Evolutionary conservation across 2,329 filamentous ascomycete species (phyloP).

Genomic region (Phialophora tarda): DNA sequence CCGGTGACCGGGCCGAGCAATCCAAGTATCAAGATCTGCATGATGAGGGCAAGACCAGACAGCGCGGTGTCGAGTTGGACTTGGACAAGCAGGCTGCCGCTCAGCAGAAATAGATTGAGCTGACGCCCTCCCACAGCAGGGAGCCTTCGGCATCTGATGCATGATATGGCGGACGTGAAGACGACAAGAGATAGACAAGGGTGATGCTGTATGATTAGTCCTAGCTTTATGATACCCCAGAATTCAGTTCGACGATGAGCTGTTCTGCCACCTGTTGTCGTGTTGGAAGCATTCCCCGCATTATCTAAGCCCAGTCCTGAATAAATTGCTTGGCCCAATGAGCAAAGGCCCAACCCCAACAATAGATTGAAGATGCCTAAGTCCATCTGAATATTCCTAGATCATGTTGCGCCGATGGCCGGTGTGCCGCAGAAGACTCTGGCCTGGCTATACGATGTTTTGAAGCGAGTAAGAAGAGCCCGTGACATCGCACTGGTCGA

Average conservation of each 20-base stretch:
- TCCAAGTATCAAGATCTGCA: slow-evolving; percentile 66
- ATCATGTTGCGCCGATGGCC: slow-evolving; percentile 49
- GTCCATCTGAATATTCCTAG: neutral
- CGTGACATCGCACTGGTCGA: neutral
- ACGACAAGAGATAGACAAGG: neutral
- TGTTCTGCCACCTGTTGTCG: neutral
- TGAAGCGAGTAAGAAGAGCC: slow-evolving; percentile 67
- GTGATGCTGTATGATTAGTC: slow-evolving; percentile 19
- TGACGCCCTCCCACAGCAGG: neutral
- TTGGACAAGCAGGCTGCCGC: slow-evolving; percentile 70
- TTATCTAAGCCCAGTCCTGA: slow-evolving; percentile 12
- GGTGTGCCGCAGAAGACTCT: slow-evolving; percentile 86
- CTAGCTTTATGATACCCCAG: slow-evolving; percentile 29
- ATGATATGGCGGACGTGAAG: neutral
- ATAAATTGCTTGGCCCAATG: slow-evolving; percentile 24
- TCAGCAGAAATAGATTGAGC: slow-evolving; percentile 24
- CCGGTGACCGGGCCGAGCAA: slow-evolving; percentile 71
- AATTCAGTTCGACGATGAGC: slow-evolving; percentile 10
- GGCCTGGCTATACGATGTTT: slow-evolving; percentile 92
- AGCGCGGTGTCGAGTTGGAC: slow-evolving; percentile 82
- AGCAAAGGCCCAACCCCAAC: slow-evolving; percentile 13
- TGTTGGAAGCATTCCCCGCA: slow-evolving; percentile 9
- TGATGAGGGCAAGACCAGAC: slow-evolving; percentile 80
- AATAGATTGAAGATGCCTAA: neutral
- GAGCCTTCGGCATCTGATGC: neutral